These are phyloP conservation scores for Talaromyces sp. DNA, from an alignment of 2,329 filamentous ascomycete genomes.

Conservation along the genomic window DNA sequence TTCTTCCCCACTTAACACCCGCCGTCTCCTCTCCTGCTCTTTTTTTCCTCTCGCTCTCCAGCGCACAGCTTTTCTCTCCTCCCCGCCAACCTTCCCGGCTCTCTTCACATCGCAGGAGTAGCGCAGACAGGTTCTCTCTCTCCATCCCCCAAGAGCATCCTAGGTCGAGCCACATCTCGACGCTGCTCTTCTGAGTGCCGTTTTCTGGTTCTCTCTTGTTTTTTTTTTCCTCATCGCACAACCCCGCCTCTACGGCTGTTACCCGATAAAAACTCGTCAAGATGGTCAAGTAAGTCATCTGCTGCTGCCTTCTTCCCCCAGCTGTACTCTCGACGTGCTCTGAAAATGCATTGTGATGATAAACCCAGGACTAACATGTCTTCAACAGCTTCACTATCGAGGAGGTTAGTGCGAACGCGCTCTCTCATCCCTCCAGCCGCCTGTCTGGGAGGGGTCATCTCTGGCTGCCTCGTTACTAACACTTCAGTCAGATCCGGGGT, in stretches of 20 bases:
- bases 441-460: slow-evolving; percentile 3
- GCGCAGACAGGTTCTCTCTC: slow-evolving; percentile 33
- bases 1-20: slow-evolving; percentile 19
- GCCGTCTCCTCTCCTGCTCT: slow-evolving; percentile 9
- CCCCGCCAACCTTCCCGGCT: slow-evolving; percentile 21
- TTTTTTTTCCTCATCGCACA: slow-evolving; percentile 19
- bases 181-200: slow-evolving; percentile 37
- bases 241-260: slow-evolving; percentile 38
- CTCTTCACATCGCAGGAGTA: slow-evolving; percentile 29
- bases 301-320: slow-evolving; percentile 7
- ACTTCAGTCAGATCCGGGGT: slow-evolving; percentile 33
- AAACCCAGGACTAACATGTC: slow-evolving; percentile 23
- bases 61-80: slow-evolving; percentile 19
- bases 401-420: slow-evolving; percentile 52
- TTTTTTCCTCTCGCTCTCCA: slow-evolving; percentile 9
- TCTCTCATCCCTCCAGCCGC: neutral
- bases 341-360: neutral
- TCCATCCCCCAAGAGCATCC: slow-evolving; percentile 14
- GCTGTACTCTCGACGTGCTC: slow-evolving; percentile 12
- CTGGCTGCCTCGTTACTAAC: neutral
- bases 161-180: slow-evolving; percentile 41
- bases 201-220: slow-evolving; percentile 22
- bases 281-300: slow-evolving; percentile 94
- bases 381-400: slow-evolving; percentile 88
- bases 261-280: slow-evolving; percentile 63